Conservation (phyloP, 352 stramenopile species). For the Phytopythium litorale region DNA sequence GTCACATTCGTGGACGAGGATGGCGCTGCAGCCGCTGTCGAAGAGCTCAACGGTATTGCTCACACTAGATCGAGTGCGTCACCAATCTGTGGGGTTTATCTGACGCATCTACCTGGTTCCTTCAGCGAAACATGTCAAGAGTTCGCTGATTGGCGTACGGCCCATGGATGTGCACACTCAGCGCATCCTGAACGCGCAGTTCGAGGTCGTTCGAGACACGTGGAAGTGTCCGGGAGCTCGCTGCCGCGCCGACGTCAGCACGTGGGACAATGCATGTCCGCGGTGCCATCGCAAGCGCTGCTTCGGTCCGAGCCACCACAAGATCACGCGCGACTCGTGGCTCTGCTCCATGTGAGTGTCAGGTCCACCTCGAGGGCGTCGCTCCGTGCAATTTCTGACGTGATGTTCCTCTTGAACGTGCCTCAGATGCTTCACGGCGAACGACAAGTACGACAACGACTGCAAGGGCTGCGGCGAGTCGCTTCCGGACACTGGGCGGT, state of each 20-base stretch:
- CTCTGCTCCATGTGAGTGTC: slow-evolving; percentile 62
- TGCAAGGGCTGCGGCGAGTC: slow-evolving; percentile 39
- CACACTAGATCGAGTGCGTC: not conserved
- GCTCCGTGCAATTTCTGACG: not conserved
- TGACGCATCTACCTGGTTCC: not conserved
- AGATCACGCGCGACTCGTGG: slow-evolving; percentile 44
- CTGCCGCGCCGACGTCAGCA: slow-evolving; percentile 55
- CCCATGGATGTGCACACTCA: slow-evolving; percentile 42
- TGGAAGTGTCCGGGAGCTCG: slow-evolving; percentile 43
- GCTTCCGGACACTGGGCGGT: slow-evolving; percentile 32
- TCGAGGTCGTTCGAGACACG: slow-evolving; percentile 33
- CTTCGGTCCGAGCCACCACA: slow-evolving; percentile 45
- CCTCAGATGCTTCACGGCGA: slow-evolving; percentile 48
- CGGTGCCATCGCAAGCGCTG: slow-evolving; percentile 44
- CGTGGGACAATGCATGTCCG: slow-evolving; percentile 54
- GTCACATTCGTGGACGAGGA: slow-evolving; percentile 39
- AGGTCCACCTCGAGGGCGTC: not conserved
- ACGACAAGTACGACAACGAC: slow-evolving; percentile 26
- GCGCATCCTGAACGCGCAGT: slow-evolving; percentile 40
- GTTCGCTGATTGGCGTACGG: slow-evolving; percentile 46
- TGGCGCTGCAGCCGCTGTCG: slow-evolving; percentile 35
- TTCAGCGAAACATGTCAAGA: slow-evolving; percentile 56
- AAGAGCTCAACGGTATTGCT: slow-evolving; percentile 49
- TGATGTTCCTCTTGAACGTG: slow-evolving; percentile 7
- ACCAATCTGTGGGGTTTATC: not conserved